phyloP scores from a whole-genome alignment of 2,329 filamentous ascomycete genomes.

The Pestalotiopsis sp. region DNA sequence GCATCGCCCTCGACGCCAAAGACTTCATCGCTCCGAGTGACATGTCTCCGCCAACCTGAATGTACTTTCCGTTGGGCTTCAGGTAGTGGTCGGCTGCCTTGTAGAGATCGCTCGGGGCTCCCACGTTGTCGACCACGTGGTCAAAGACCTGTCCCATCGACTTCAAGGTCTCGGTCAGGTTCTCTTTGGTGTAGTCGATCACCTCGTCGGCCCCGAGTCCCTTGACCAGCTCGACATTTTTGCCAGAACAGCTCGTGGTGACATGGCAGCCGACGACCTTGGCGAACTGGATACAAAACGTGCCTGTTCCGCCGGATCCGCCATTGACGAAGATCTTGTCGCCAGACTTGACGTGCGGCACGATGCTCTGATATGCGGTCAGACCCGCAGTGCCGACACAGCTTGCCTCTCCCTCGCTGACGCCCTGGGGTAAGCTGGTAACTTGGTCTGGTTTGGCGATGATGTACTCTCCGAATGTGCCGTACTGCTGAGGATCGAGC shows the following conservation, averaged over 20 bases:
- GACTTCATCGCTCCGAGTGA: conserved; percentile 19
- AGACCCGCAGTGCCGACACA: conserved; percentile 46
- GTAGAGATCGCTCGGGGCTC: conserved; percentile 51
- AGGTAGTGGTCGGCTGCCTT: conserved; percentile 54
- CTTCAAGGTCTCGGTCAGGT: conserved; percentile 48
- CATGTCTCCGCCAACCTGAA: conserved; percentile 50
- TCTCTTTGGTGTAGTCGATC: conserved; percentile 55
- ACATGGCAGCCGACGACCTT: conserved; percentile 61
- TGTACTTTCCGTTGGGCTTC: conserved; percentile 47
- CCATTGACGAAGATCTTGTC: conserved; percentile 65
- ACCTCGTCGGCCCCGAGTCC: conserved; percentile 63
- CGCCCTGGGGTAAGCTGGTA: conserved; percentile 42
- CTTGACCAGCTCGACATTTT: conserved; percentile 58
- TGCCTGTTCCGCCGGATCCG: conserved; percentile 60
- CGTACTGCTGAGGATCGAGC: conserved; percentile 21
- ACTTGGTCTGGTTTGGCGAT: conserved; percentile 29
- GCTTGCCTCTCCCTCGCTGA: conserved; percentile 43
- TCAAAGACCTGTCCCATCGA: conserved; percentile 48
- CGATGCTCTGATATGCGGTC: conserved; percentile 50
- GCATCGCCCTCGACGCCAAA: conserved; percentile 25
- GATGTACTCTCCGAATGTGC: conserved; percentile 46
- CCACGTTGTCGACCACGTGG: conserved; percentile 59
- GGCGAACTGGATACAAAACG: conserved; percentile 62
- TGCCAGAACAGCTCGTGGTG: conserved; percentile 56
- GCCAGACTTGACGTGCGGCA: conserved; percentile 39